These are phyloP conservation scores for Botrytis cinerea DNA, from an alignment of 2,329 filamentous ascomycete species.

Conservation along the genomic window DNA sequence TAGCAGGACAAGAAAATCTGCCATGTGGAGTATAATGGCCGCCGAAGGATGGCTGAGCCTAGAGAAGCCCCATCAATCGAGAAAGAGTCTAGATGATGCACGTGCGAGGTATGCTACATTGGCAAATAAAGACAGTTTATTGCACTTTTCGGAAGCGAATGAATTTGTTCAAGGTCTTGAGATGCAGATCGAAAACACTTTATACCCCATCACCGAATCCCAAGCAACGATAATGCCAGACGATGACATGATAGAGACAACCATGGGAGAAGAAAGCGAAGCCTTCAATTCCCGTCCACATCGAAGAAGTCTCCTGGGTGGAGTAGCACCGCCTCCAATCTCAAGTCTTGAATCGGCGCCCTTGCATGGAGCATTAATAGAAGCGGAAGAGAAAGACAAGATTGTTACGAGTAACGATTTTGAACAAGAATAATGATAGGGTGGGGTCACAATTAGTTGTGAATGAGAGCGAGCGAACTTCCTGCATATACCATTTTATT, in stretches of 20 bases:
- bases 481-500: slow-evolving; percentile 25
- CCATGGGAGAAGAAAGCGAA: slow-evolving; percentile 50
- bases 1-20: slow-evolving; percentile 77
- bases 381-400: slow-evolving; percentile 18
- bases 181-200: slow-evolving; percentile 40
- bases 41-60: slow-evolving; percentile 82
- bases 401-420: slow-evolving; percentile 12
- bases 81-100: slow-evolving; percentile 74
- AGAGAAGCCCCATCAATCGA: slow-evolving; percentile 75
- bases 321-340: slow-evolving; percentile 42
- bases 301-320: slow-evolving; percentile 56
- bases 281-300: slow-evolving; percentile 54
- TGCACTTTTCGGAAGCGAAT: slow-evolving; percentile 53
- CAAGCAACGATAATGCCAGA: slow-evolving; percentile 23
- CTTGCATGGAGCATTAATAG: slow-evolving; percentile 37
- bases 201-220: slow-evolving; percentile 38
- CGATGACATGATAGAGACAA: slow-evolving; percentile 24
- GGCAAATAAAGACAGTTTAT: slow-evolving; percentile 53
- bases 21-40: slow-evolving; percentile 82
- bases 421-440: slow-evolving; percentile 15
- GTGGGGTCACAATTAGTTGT: background rate
- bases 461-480: slow-evolving; percentile 2
- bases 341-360: slow-evolving; percentile 53
- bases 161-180: slow-evolving; percentile 56
- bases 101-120: slow-evolving; percentile 55